A percentile compares a stretch with the other conserved stretches of the same genome.
These are phyloP conservation scores for Aspergillus piperis DNA, from an alignment of 2,329 filamentous ascomycete genomes.

Conservation along the genomic window DNA sequence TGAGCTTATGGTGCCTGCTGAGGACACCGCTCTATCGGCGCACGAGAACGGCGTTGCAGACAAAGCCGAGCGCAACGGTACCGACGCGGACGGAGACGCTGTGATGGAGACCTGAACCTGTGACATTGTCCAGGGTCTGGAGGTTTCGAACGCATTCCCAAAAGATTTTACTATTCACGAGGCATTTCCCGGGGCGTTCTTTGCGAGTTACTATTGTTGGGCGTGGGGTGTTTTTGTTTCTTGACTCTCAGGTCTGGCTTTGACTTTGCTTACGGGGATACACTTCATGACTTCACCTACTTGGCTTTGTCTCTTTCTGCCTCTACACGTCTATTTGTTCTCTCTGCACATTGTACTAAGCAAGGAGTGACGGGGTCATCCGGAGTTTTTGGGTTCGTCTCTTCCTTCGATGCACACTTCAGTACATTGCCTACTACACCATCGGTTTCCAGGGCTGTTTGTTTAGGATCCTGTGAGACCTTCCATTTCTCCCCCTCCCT, in stretches of 20 bases:
- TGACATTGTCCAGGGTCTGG: neutral
- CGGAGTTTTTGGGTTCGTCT: conserved; percentile 21
- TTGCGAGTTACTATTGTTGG: neutral
- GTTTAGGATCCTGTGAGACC: too few species aligned
- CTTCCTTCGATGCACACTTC: neutral
- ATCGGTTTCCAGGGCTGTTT: too few species aligned
- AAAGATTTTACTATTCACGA: neutral
- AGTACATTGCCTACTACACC: too few species aligned
- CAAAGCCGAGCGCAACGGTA: conserved; percentile 23
- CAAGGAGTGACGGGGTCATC: conserved; percentile 28
- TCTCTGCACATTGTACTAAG: conserved; percentile 22
- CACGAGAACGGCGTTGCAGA: conserved; percentile 18
- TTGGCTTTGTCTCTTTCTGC: conserved; percentile 11
- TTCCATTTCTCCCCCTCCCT: too few species aligned
- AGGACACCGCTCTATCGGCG: conserved; percentile 20
- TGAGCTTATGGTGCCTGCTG: conserved; percentile 30
- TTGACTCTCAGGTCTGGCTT: neutral
- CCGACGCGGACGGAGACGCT: conserved; percentile 32
- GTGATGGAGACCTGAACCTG: conserved; percentile 33
- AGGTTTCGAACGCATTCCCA: neutral
- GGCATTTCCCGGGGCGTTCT: neutral
- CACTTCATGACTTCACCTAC: conserved; percentile 3
- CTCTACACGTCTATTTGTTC: conserved; percentile 6
- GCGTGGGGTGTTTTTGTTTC: neutral
- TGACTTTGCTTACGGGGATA: neutral